Conservation (phyloP, 306 rosid species). For the Canavalia ensiformis region DNA sequence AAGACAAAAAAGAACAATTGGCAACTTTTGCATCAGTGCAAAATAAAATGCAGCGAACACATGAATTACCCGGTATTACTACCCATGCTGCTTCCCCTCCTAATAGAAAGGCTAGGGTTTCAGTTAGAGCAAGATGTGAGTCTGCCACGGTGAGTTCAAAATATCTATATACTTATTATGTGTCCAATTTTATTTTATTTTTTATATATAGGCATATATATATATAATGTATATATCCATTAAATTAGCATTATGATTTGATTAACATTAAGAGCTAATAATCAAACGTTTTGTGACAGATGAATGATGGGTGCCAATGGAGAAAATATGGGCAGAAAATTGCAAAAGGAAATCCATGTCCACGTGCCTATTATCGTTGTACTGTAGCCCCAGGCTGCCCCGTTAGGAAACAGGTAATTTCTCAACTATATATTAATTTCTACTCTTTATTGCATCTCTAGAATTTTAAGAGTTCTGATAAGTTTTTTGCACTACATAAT, state of each 20-base stretch:
- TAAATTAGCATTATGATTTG: background rate
- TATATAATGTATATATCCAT: background rate
- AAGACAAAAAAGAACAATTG: slow-evolving; percentile 41
- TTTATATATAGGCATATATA: no score
- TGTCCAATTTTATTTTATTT: no score
- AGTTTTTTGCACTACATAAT: background rate
- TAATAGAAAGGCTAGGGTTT: slow-evolving; percentile 95
- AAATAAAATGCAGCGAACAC: slow-evolving; percentile 60
- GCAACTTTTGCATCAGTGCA: slow-evolving; percentile 48
- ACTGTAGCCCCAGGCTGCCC: slow-evolving; percentile 93
- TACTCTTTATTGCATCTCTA: background rate
- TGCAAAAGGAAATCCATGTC: slow-evolving; percentile 95
- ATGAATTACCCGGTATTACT: slow-evolving; percentile 42
- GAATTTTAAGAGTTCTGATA: background rate
- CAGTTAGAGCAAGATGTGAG: slow-evolving; percentile 96
- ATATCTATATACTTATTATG: background rate
- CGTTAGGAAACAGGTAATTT: slow-evolving; percentile 82
- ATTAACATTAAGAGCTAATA: background rate
- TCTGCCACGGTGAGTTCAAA: slow-evolving; percentile 74
- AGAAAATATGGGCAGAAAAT: slow-evolving; percentile 97
- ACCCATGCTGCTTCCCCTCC: slow-evolving; percentile 61
- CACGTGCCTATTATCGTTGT: slow-evolving; percentile 96
- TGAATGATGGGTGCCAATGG: slow-evolving; percentile 99
- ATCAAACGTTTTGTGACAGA: slow-evolving; percentile 48
- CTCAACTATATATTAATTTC: background rate